Evolutionary conservation across 176 grass and related monocot genomes (phyloP).

Genomic region (Musa troglodytarum): DNA sequence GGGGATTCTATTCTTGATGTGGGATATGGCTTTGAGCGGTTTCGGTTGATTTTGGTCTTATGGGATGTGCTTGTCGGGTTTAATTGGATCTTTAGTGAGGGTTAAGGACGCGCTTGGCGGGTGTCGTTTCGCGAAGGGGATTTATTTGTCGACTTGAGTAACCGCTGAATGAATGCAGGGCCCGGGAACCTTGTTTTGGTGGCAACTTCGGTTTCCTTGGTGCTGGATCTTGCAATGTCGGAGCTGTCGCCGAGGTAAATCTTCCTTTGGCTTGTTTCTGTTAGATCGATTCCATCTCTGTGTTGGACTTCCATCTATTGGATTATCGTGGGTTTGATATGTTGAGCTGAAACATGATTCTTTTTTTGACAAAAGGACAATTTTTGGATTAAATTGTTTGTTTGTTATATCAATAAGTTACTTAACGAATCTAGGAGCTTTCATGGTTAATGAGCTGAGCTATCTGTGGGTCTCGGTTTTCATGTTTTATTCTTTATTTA

Average conservation of each 20-base stretch:
- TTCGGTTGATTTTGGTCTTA: not conserved
- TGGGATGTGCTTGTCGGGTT: not conserved
- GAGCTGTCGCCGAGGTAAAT: not conserved
- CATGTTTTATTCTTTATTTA: not conserved
- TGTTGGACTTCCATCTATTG: not conserved
- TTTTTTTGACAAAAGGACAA: not conserved
- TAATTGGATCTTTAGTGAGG: not conserved
- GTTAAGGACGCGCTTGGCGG: not conserved
- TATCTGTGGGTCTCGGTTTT: not conserved
- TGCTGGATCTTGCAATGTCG: not conserved
- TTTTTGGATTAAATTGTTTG: not conserved
- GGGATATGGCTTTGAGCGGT: not conserved
- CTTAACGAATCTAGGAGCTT: not conserved
- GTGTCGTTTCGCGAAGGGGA: not conserved
- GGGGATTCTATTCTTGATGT: not conserved
- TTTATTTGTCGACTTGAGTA: not conserved
- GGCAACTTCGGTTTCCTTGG: not conserved
- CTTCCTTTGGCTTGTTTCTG: not conserved
- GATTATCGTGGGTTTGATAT: not conserved
- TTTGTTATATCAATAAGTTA: not conserved
- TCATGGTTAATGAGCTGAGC: not conserved
- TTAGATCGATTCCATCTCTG: not conserved
- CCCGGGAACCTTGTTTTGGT: not conserved
- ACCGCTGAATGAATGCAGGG: not conserved
- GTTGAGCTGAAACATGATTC: not conserved